A percentile compares a stretch with the other conserved stretches of the same genome.
Evolutionary conservation across 192 early-diverging fungal species (phyloP).

Genomic region (Phycomyces nitens): DNA sequence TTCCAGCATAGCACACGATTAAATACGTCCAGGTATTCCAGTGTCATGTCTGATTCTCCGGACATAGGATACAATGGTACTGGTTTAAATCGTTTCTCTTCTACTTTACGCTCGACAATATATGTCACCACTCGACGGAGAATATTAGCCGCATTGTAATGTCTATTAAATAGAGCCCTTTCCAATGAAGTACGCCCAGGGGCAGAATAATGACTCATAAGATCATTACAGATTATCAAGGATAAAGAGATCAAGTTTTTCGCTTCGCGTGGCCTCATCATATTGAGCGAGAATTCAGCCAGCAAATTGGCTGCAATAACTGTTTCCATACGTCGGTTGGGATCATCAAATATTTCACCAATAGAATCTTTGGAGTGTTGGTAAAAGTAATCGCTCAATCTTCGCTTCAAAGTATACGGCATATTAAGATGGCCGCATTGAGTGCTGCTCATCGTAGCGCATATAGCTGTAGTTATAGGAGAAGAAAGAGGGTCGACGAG

Average conservation of each 20-base stretch:
- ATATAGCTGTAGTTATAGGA: conserved; percentile 16
- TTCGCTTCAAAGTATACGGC: neutral
- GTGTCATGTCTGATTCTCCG: neutral
- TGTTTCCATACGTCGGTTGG: neutral
- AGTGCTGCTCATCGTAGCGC: neutral
- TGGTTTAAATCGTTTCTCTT: neutral
- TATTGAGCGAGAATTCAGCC: neutral
- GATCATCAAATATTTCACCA: conserved; percentile 11
- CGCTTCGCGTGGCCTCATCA: neutral
- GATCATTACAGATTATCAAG: neutral
- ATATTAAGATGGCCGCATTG: neutral
- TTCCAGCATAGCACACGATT: neutral
- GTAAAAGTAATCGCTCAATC: conserved; percentile 13
- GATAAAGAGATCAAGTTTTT: neutral
- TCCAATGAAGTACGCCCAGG: neutral
- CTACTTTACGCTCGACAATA: neutral
- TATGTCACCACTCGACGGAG: neutral
- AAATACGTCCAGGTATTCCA: neutral
- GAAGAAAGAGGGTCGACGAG: conserved; percentile 4
- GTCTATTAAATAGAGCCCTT: neutral
- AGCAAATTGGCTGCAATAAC: conserved; percentile 2
- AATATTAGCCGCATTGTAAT: neutral
- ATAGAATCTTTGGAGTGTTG: neutral
- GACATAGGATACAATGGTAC: neutral
- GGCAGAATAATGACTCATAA: neutral